These are phyloP conservation scores for Kluyveromyces siamensis DNA, from an alignment of 805 yeast species.

Conservation along the genomic window DNA sequence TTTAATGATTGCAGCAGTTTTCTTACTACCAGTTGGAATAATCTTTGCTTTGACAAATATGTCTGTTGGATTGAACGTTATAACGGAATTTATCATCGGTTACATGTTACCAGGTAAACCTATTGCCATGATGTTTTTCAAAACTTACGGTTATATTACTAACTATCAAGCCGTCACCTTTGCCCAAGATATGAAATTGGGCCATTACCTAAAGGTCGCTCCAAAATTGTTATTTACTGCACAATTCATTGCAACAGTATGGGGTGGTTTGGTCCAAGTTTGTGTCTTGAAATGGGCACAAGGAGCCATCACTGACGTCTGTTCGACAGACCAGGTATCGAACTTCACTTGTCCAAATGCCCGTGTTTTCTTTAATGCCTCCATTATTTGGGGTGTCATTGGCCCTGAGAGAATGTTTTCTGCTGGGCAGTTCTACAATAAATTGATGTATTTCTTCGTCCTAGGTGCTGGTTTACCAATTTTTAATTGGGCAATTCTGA, in stretches of 20 bases:
- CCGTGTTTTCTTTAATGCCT: constrained; percentile 42
- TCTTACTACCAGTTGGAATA: constrained; percentile 53
- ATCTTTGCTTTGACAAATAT: constrained; percentile 56
- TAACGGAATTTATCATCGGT: constrained; percentile 40
- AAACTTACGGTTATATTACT: constrained; percentile 49
- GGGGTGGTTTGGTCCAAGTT: constrained; percentile 37
- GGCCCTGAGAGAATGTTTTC: constrained; percentile 55
- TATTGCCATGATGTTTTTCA: constrained; percentile 50
- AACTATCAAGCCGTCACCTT: constrained; percentile 46
- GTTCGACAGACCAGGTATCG: constrained; percentile 34
- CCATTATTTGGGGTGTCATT: constrained; percentile 54
- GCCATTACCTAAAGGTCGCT: constrained; percentile 55
- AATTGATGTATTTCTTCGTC: constrained; percentile 49
- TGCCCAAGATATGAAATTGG: constrained; percentile 50
- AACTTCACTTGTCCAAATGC: constrained; percentile 41
- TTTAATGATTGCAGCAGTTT: constrained; percentile 42
- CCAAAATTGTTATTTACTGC: constrained; percentile 52
- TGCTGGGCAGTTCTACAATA: constrained; percentile 40
- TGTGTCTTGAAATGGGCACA: constrained; percentile 37
- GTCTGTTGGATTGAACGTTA: constrained; percentile 48
- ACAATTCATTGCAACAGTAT: constrained; percentile 36
- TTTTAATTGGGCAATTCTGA: constrained; percentile 31
- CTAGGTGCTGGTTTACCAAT: constrained; percentile 44
- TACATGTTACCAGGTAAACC: constrained; percentile 53
- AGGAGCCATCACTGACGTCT: constrained; percentile 32